These are phyloP conservation scores for Calamus simplicifolius DNA, from an alignment of 176 grass and related monocot genomes.

Conservation along the genomic window DNA sequence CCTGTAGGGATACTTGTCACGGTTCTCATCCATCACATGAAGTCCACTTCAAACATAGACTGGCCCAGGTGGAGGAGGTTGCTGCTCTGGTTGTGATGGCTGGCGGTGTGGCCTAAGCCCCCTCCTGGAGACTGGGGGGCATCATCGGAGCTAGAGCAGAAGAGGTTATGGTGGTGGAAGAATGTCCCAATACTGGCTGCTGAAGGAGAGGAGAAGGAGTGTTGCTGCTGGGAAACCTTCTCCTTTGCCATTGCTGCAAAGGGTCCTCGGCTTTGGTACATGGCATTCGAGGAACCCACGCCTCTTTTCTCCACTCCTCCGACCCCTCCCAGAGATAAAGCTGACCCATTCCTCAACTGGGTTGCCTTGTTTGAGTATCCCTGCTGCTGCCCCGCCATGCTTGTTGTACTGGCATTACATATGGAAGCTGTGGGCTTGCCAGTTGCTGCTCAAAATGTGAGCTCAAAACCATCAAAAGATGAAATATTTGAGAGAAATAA, in stretches of 20 bases:
- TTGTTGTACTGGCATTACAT: background rate
- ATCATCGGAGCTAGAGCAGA: background rate
- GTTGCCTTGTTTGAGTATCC: background rate
- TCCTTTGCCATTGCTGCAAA: background rate
- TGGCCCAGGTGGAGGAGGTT: slow-evolving; percentile 5
- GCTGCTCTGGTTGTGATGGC: background rate
- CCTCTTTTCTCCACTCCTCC: background rate
- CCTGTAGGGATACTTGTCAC: too few species aligned
- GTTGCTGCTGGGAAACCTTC: background rate
- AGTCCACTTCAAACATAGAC: slow-evolving; percentile 17
- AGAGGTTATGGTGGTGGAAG: slow-evolving; percentile 10
- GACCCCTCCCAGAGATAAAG: background rate
- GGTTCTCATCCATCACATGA: slow-evolving; percentile 7
- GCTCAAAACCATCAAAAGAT: background rate
- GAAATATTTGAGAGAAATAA: background rate
- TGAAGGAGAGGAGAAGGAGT: background rate
- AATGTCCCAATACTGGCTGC: background rate
- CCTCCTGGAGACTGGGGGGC: background rate
- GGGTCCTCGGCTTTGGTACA: background rate
- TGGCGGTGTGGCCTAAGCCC: background rate
- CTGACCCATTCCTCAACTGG: slow-evolving; percentile 1
- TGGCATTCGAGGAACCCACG: background rate
- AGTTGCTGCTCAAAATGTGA: background rate
- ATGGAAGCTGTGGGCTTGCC: background rate
- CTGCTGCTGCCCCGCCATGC: background rate